A percentile compares a stretch with the other conserved stretches of the same genome.
phyloP scores from a whole-genome alignment of 2,329 filamentous ascomycete genomes.

The Claviceps lovelessii region DNA sequence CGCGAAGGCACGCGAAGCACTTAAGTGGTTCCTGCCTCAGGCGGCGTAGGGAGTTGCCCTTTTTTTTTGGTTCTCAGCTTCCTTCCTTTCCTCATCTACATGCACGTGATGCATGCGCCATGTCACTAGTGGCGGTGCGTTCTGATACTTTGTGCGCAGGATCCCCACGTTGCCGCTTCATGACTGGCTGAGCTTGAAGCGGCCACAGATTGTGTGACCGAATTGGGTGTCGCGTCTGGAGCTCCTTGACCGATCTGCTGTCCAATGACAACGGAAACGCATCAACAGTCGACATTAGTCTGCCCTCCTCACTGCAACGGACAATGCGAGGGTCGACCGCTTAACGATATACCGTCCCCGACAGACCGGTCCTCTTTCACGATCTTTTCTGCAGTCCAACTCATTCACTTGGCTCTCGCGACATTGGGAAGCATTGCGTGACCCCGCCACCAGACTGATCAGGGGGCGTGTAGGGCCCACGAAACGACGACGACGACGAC shows the following conservation, averaged over 20 bases:
- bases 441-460: neutral
- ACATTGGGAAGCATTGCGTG: neutral
- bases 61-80: too few species aligned
- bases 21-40: constrained; percentile 23
- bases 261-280: neutral
- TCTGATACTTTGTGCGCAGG: too few species aligned
- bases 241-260: neutral
- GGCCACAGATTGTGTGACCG: too few species aligned
- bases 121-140: too few species aligned
- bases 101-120: neutral
- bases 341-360: neutral
- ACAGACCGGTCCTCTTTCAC: neutral
- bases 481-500: neutral
- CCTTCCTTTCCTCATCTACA: too few species aligned
- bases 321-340: neutral
- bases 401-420: neutral
- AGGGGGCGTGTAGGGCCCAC: constrained; percentile 1
- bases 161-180: too few species aligned
- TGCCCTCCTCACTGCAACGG: neutral
- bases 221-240: neutral
- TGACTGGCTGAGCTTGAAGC: too few species aligned
- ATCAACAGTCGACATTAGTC: neutral
- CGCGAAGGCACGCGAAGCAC: constrained; percentile 25
- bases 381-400: neutral
- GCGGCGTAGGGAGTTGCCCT: constrained; percentile 11